Conservation (phyloP, 2,329 filamentous ascomycete genomes). For the Pyrenophora seminiperda region DNA sequence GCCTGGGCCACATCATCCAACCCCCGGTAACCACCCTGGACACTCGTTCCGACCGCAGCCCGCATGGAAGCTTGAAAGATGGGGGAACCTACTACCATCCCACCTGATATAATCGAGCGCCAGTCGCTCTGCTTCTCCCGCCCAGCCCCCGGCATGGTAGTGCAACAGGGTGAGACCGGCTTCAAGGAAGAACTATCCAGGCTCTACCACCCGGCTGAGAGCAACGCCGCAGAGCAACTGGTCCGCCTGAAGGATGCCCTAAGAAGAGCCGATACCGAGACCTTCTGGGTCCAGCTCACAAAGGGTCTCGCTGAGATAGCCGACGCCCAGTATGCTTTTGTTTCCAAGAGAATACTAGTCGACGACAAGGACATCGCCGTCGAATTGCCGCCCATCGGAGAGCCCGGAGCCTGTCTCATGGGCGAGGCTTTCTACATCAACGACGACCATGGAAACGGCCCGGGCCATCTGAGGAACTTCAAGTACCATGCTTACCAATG, state of each 20-base stretch:
- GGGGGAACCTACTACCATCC: slow-evolving; percentile 37
- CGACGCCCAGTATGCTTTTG: slow-evolving; percentile 70
- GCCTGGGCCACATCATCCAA: slow-evolving; percentile 15
- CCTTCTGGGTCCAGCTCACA: slow-evolving; percentile 69
- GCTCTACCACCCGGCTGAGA: slow-evolving; percentile 56
- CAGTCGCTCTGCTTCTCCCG: slow-evolving; percentile 52
- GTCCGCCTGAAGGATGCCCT: slow-evolving; percentile 64
- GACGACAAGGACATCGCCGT: slow-evolving; percentile 64
- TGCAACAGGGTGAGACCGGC: slow-evolving; percentile 51
- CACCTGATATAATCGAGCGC: slow-evolving; percentile 50
- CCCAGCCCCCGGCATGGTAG: slow-evolving; percentile 49
- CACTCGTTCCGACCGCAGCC: slow-evolving; percentile 15
- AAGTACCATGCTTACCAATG: slow-evolving; percentile 69
- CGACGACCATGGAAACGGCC: slow-evolving; percentile 58
- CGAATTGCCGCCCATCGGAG: slow-evolving; percentile 65
- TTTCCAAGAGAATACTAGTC: slow-evolving; percentile 66
- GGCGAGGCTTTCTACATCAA: slow-evolving; percentile 70
- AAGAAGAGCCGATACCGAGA: slow-evolving; percentile 58
- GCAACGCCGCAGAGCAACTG: slow-evolving; percentile 64
- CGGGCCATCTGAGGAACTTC: slow-evolving; percentile 62
- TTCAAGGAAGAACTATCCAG: slow-evolving; percentile 49
- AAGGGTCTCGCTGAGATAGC: slow-evolving; percentile 67
- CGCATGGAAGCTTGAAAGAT: slow-evolving; percentile 38
- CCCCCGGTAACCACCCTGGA: slow-evolving; percentile 22
- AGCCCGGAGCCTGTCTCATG: slow-evolving; percentile 66